Evolutionary conservation across 1,284 basidiomycete genomes (phyloP), one percentile per base, ranked within the genome.

Genomic region (Marasmius fiardii): DNA sequence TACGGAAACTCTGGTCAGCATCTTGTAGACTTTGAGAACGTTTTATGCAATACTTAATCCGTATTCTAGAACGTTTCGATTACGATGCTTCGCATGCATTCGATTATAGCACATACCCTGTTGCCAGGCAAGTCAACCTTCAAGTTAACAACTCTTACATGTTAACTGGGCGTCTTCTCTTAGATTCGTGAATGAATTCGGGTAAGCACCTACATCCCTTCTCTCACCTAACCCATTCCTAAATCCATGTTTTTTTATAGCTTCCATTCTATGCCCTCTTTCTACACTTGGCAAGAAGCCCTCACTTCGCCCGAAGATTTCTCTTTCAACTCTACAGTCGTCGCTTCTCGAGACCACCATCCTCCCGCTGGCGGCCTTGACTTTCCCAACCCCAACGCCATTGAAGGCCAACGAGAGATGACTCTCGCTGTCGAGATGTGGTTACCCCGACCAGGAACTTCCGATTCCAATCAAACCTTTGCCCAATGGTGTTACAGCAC

Each of bases 241-340:
- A 35, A 16, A 24, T 24, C 18, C n/a, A 14, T 33, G 37, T 11
- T 8, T 24, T n/a, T 10, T 31, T 82, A 1, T 37, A 83, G 82
- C 18, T 85, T 84, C 68, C 84, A 84, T 63, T 84, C 83, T 0
- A 80, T 85, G 76, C 82, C 84, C 0, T 85, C 81, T 0, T 81
- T 86, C 67, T 82, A 82, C 60, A 79, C 74, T 52, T 84, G 83
- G 78, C 76, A 85, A 63, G 79, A 84, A 60, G 80, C 83, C 0
- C 75, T 86, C 16, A 61, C 68, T 14, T 75, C 74, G 3, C 71
- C 75, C 0, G 74, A 74, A 11, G 80, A 81, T 60, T 85, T 81
- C 66, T 70, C 71, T 12, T 83, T 86, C 72, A 84, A 86, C 65
- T 83, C 81, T 0, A 79, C 78, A 0, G 78, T 81, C 4, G 80